Conservation (phyloP, 345 rosid genomes). For the Melastoma malabathricum region DNA sequence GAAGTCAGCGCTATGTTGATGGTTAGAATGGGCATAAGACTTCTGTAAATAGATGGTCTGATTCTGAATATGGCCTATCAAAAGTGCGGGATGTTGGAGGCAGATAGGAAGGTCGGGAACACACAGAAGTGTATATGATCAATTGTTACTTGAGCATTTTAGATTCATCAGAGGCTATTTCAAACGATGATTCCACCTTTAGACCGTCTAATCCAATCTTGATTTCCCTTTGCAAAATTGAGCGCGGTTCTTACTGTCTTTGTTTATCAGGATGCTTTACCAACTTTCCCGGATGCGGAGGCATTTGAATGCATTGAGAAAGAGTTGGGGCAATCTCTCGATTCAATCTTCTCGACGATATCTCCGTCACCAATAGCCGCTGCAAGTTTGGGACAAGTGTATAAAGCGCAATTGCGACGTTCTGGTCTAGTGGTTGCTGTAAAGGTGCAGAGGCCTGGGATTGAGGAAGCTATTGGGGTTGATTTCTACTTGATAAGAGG, state of each 20-base stretch:
- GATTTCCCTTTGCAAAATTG: neutral
- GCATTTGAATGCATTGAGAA: slow-evolving; percentile 84
- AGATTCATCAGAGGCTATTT: no score
- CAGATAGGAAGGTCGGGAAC: no score
- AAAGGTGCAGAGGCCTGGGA: slow-evolving; percentile 89
- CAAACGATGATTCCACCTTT: no score
- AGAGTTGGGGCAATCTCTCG: slow-evolving; percentile 63
- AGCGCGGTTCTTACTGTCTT: slow-evolving; percentile 1
- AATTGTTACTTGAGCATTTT: no score
- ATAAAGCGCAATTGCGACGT: slow-evolving; percentile 74
- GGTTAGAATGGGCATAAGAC: no score
- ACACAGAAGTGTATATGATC: no score
- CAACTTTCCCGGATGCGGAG: slow-evolving; percentile 90
- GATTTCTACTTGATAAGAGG: slow-evolving; percentile 88
- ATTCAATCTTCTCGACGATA: slow-evolving; percentile 51
- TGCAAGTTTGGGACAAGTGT: slow-evolving; percentile 95
- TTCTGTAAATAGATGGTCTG: no score
- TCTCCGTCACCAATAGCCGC: slow-evolving; percentile 90
- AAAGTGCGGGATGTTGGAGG: no score
- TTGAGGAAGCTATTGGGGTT: slow-evolving; percentile 80
- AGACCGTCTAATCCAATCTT: neutral
- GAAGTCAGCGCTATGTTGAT: no score
- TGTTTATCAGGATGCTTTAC: slow-evolving; percentile 68
- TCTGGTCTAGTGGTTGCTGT: slow-evolving; percentile 81
- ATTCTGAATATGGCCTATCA: no score